Percentiles rank a stretch among this genome's conserved stretches.
These are phyloP conservation scores for Fagus crenata DNA, from an alignment of 306 rosid genomes.

Conservation along the genomic window DNA sequence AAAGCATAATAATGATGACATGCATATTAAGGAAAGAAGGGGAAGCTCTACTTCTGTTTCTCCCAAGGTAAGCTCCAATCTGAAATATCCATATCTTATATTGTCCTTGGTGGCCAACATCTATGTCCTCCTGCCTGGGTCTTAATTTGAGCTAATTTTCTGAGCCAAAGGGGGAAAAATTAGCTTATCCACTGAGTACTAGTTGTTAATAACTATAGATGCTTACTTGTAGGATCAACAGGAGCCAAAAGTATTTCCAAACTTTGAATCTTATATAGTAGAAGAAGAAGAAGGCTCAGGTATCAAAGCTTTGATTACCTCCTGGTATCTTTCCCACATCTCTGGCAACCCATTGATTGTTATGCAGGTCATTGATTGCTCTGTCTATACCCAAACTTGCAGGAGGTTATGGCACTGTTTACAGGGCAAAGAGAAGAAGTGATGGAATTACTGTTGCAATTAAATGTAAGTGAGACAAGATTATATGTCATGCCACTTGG, in stretches of 20 bases:
- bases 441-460: slow-evolving; percentile 62
- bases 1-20: slow-evolving; percentile 23
- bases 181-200: not conserved
- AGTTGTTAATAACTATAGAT: not conserved
- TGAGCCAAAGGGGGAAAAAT: not conserved
- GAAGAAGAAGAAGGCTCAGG: slow-evolving; percentile 89
- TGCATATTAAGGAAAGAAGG: slow-evolving; percentile 28
- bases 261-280: slow-evolving; percentile 45
- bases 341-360: not conserved
- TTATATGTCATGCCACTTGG: not conserved
- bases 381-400: slow-evolving; percentile 21
- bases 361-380: slow-evolving; percentile 1
- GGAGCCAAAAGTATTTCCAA: slow-evolving; percentile 52
- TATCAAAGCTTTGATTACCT: slow-evolving; percentile 22
- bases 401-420: slow-evolving; percentile 87
- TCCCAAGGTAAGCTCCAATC: slow-evolving; percentile 31
- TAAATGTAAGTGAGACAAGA: slow-evolving; percentile 47
- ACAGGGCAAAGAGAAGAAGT: slow-evolving; percentile 53
- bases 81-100: not conserved
- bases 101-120: not conserved
- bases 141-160: not conserved
- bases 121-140: slow-evolving; percentile 9
- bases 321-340: not conserved
- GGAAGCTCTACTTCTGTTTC: slow-evolving; percentile 5
- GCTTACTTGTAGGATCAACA: slow-evolving; percentile 42